Base-by-base conservation (phyloP, 2,329 filamentous ascomycete species). In the Microcyclosporella mali region DNA sequence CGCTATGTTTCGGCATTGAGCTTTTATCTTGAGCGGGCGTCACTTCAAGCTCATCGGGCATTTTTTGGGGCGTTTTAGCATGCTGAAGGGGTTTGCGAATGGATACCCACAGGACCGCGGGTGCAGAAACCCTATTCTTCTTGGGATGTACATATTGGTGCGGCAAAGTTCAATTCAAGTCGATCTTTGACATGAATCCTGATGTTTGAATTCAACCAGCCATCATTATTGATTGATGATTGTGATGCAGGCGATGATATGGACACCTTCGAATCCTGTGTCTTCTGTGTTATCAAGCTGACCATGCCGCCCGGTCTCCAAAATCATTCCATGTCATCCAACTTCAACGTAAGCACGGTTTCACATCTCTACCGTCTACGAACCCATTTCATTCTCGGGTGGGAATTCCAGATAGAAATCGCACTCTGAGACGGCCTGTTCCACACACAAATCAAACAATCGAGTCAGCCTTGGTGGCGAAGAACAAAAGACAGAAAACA, bases 321-420 rank as follows among this genome's bases (percentile, higher is more conserved):
- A n/a, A n/a, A n/a, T n/a, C n/a, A n/a, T n/a, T n/a, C n/a, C n/a
- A n/a, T n/a, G n/a, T 25, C 21, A 4, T 9, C 21, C 21, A 25
- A 25, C 21, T 25, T 25, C 21, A 25, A 35, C 30, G n/a, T n/a
- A n/a, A n/a, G n/a, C n/a, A n/a, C n/a, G n/a, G n/a, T n/a, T n/a
- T n/a, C n/a, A n/a, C n/a, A n/a, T n/a, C n/a, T n/a, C n/a, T n/a
- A n/a, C 30, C 12, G 18, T 37, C 33, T 48, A 50, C 8, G 31
- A 25, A 32, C 47, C 46, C 46, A 42, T 44, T 40, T 49, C 49
- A 45, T 51, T 51, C 37, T 40, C 34, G 30, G 47, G 46, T 4
- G 47, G 51, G 37, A 53, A 53, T 10, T 25, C 43, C 33, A 52
- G 37, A 6, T 46, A 51, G 33, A 55, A 53, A 37, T 50, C 48